These are phyloP conservation scores for Dicorynia guianensis DNA, from an alignment of 306 rosid genomes.

Conservation along the genomic window DNA sequence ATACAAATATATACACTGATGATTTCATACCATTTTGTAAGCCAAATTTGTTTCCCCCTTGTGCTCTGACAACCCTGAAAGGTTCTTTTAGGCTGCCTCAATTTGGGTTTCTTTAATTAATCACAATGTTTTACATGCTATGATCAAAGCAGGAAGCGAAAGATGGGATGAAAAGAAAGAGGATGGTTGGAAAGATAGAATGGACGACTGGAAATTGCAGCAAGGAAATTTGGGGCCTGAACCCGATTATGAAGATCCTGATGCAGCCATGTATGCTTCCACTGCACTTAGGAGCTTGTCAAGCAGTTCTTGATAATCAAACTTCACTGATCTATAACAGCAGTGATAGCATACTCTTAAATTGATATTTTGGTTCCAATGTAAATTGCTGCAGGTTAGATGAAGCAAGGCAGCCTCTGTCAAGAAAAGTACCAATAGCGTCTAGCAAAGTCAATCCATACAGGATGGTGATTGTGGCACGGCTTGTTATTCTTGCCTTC, in stretches of 20 bases:
- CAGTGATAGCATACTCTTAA: background rate
- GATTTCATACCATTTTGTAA: background rate
- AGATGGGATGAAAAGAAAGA: conserved; percentile 80
- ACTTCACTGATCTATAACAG: background rate
- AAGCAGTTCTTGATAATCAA: conserved; percentile 17
- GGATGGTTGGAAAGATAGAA: conserved; percentile 68
- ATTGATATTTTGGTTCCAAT: conserved; percentile 15
- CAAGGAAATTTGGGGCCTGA: conserved; percentile 94
- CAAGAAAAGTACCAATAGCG: conserved; percentile 93
- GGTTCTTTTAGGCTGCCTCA: conserved; percentile 7
- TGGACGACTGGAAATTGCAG: conserved; percentile 94
- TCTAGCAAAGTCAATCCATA: conserved; percentile 95
- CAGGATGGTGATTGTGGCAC: conserved; percentile 91
- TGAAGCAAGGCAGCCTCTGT: conserved; percentile 92
- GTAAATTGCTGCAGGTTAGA: conserved; percentile 70
- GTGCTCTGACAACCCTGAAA: background rate
- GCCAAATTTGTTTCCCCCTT: background rate
- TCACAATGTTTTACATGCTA: conserved; percentile 12
- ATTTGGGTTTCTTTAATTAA: background rate
- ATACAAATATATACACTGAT: too few relatives aligned
- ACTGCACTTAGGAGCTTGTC: conserved; percentile 9
- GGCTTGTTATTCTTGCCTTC: conserved; percentile 73
- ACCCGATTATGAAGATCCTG: conserved; percentile 64
- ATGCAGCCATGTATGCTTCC: conserved; percentile 65
- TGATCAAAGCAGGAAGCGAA: conserved; percentile 65